Conservation (phyloP, 495 filamentous ascomycete species). For the Emericellopsis terricola region DNA sequence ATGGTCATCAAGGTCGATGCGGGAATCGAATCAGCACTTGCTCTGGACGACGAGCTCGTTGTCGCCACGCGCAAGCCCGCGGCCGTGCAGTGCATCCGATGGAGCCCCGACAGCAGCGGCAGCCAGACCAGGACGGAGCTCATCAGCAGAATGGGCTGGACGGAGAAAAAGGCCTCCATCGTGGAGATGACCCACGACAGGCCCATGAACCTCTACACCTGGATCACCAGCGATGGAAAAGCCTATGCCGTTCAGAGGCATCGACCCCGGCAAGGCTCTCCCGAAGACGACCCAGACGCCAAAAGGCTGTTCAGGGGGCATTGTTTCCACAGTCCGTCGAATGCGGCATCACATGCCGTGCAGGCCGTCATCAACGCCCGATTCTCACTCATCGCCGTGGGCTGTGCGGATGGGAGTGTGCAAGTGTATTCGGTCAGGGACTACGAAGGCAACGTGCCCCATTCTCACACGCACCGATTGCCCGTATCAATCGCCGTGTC, state of each 20-base stretch:
- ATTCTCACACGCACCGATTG: constrained; percentile 62
- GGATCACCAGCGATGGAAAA: constrained; percentile 79
- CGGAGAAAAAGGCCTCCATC: constrained; percentile 58
- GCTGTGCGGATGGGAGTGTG: constrained; percentile 63
- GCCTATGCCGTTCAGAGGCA: constrained; percentile 81
- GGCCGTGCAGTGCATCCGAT: constrained; percentile 89
- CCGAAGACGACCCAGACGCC: constrained; percentile 13
- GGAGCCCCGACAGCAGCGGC: constrained; percentile 66
- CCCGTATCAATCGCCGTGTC: constrained; percentile 44
- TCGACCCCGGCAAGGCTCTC: constrained; percentile 9
- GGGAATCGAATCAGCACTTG: constrained; percentile 72
- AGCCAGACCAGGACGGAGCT: constrained; percentile 84
- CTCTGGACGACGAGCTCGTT: constrained; percentile 82
- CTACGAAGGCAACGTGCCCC: constrained; percentile 79
- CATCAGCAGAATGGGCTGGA: constrained; percentile 68
- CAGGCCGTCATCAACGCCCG: constrained; percentile 79
- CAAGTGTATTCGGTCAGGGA: constrained; percentile 80
- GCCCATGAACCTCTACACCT: constrained; percentile 90
- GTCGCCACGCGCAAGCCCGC: constrained; percentile 87
- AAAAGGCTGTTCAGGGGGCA: constrained; percentile 74
- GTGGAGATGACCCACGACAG: constrained; percentile 88
- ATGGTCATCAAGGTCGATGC: constrained; percentile 99
- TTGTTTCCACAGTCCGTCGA: constrained; percentile 65
- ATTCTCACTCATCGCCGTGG: constrained; percentile 82
- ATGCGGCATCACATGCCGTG: constrained; percentile 38